Base-by-base conservation (phyloP, 148 eudicot genomes). In the Rhododendron ferrugineum region DNA sequence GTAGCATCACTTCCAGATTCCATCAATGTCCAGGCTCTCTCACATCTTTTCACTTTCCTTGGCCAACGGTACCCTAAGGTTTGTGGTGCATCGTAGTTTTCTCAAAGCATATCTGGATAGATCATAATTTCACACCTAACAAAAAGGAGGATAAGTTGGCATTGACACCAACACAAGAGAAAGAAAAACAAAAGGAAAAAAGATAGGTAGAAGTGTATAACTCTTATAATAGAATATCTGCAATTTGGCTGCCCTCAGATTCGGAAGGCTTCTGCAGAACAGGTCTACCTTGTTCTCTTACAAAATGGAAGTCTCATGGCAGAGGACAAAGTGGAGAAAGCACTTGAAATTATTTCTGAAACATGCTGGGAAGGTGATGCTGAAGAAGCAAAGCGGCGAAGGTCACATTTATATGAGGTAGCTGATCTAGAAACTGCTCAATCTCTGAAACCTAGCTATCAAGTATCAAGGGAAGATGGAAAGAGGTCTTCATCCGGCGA, bases 51-150 rank as follows among this genome's bases (percentile, higher is more conserved):
- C 36, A 84, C 92, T 84, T 95, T 95, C 91, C 95, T 95, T 47
- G 91, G 88, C 86, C 98, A 97, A 87, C 94, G 99, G 79, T 97
- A 91, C 90, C 98, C 99, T 26, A 95, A 93, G 99, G 99, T 97
- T 84, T 79, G 93, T 70, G 83, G n/a, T n/a, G 14, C 66, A 46
- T 11, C 6, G 84, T 81, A 82, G 30, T 62, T 40, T 64, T 30
- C 37, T 4, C 37, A 14, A 66, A 70, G 34, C 42, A 7, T 6
- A 50, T n/a, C 13, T 50, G 14, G 2, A 50, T 44, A 28, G 32
- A 7, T 32, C 34, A 42, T 23, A 6, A 16, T 79, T n/a, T 30
- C 75, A 70, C 37, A 70, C 15, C 16, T 30, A 13, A 13, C 15
- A 70, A 70, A 28, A 32, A 70, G 74, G 74, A 28, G 36, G 74